phyloP scores from a whole-genome alignment of 2,329 filamentous ascomycete species.

The Aspergillus brunneoviolaceus region DNA sequence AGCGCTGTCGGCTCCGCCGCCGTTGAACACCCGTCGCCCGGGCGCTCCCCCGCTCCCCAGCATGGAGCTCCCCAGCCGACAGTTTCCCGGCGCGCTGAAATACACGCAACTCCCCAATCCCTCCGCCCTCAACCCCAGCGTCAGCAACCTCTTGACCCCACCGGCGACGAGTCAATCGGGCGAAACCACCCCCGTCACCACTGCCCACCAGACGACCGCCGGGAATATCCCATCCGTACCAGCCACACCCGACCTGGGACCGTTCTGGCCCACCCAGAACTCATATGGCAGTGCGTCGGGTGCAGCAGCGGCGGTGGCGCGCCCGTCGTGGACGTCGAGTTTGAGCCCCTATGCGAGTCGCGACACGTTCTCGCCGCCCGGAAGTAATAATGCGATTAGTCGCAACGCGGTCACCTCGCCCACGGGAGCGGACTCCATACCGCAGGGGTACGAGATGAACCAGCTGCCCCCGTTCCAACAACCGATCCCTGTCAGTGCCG shows the following conservation, averaged over 20 bases:
- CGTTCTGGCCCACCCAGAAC: constrained; percentile 62
- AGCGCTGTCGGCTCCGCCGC: constrained; percentile 56
- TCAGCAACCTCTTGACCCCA: constrained; percentile 63
- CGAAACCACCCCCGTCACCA: constrained; percentile 42
- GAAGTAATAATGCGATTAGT: constrained; percentile 50
- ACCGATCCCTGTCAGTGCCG: constrained; percentile 55
- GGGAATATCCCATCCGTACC: constrained; percentile 47
- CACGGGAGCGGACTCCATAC: constrained; percentile 60
- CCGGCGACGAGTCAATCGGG: constrained; percentile 57
- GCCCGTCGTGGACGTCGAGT: constrained; percentile 47
- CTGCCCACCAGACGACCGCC: constrained; percentile 48
- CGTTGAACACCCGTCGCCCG: constrained; percentile 68
- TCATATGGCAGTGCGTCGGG: constrained; percentile 54
- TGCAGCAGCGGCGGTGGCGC: constrained; percentile 40
- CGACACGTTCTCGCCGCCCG: constrained; percentile 58
- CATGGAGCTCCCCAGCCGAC: constrained; percentile 67
- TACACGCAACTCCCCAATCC: constrained; percentile 41
- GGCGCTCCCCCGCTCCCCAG: constrained; percentile 67
- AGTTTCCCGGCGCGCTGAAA: constrained; percentile 50
- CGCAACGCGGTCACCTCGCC: constrained; percentile 60
- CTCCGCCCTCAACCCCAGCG: constrained; percentile 53
- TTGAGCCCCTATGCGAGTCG: constrained; percentile 46
- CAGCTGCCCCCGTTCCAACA: constrained; percentile 63
- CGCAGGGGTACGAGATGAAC: constrained; percentile 67
- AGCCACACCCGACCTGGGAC: constrained; percentile 44